Percentiles rank a stretch among this genome's conserved stretches.
Evolutionary conservation across 768 basidiomycete genomes (phyloP).

Genomic region (Pleurotus djamor): DNA sequence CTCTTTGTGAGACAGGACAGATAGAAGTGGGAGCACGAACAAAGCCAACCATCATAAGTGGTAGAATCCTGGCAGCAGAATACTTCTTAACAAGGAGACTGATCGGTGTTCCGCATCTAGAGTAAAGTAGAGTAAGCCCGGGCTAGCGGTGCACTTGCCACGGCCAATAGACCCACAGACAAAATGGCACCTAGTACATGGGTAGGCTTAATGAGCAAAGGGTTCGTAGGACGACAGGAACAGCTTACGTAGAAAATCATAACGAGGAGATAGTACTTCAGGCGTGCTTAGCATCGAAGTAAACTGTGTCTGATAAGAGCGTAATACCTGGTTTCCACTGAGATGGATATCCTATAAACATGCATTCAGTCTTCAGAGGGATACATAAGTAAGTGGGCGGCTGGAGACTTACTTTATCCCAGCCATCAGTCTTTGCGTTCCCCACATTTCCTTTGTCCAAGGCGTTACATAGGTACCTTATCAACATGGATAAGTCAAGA

Average conservation of each 20-base stretch:
- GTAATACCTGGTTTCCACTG: slow-evolving; percentile 39
- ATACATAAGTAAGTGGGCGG: not conserved
- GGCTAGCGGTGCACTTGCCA: no score
- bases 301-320: not conserved
- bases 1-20: not conserved
- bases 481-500: no score
- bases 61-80: slow-evolving; percentile 1
- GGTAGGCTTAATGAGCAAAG: not conserved
- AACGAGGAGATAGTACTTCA: slow-evolving; percentile 44
- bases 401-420: slow-evolving; percentile 35
- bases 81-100: slow-evolving; percentile 40
- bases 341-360: slow-evolving; percentile 37
- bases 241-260: slow-evolving; percentile 40
- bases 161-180: slow-evolving; percentile 27
- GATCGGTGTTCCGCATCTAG: slow-evolving; percentile 47
- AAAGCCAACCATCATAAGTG: slow-evolving; percentile 37
- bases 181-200: slow-evolving; percentile 36
- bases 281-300: not conserved
- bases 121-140: not conserved
- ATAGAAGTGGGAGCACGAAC: slow-evolving; percentile 23
- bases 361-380: not conserved
- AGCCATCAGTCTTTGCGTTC: slow-evolving; percentile 51
- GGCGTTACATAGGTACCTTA: slow-evolving; percentile 47
- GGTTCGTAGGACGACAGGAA: not conserved
- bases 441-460: slow-evolving; percentile 49